A percentile compares a stretch with the other conserved stretches of the same genome.
These are phyloP conservation scores for Thalassiosira ordinaria DNA, from an alignment of 352 stramenopile genomes.

Conservation along the genomic window DNA sequence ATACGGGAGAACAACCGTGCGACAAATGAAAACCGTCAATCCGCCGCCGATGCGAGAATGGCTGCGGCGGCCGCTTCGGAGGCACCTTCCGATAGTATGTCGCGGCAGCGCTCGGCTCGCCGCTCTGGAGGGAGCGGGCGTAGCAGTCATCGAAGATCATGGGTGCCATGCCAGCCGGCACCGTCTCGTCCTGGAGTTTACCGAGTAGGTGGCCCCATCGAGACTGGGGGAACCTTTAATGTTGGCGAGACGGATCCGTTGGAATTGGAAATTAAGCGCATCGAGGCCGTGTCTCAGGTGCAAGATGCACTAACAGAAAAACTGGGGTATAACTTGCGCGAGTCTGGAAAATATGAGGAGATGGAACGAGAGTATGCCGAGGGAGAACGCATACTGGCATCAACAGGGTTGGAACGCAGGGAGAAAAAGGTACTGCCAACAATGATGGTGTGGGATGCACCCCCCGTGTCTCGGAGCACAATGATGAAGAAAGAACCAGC, in stretches of 20 bases:
- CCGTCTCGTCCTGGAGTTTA: constrained; percentile 30
- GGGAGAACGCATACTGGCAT: constrained; percentile 16
- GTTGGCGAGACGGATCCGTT: constrained; percentile 12
- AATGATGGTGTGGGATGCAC: constrained; percentile 28
- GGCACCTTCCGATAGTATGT: neutral
- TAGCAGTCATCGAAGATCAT: neutral
- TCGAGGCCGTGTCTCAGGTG: constrained; percentile 25
- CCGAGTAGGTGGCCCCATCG: constrained; percentile 4
- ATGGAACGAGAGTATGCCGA: constrained; percentile 33
- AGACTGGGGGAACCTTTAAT: neutral
- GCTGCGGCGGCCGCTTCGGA: neutral
- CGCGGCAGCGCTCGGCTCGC: neutral
- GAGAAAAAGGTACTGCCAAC: constrained; percentile 4
- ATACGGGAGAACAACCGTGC: constrained; percentile 14
- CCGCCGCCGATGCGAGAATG: neutral
- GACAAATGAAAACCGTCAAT: neutral
- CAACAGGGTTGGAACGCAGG: neutral
- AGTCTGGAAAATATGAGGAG: constrained; percentile 19
- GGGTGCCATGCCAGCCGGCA: constrained; percentile 30
- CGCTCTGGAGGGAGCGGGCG: no score
- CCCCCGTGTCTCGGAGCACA: constrained; percentile 1
- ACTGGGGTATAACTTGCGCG: constrained; percentile 17
- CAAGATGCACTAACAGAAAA: constrained; percentile 24
- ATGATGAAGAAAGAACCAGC: constrained; percentile 29
- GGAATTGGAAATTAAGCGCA: constrained; percentile 25